Evolutionary conservation across 805 yeast genomes (phyloP), one percentile per base, ranked within the genome.

Genomic region (Spathaspora passalidarum): DNA sequence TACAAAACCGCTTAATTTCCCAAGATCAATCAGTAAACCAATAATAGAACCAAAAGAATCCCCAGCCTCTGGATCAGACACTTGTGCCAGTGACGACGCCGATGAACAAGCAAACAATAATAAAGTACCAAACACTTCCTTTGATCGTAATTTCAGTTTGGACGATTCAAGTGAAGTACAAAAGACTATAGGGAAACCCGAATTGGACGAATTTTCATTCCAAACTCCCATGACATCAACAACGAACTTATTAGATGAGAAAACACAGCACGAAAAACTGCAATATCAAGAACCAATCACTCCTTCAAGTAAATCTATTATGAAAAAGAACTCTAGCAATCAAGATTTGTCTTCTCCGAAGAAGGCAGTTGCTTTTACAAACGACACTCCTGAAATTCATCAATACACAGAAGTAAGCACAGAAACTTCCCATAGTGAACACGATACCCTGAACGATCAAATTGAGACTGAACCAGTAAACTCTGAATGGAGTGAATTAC

Each of bases 271-370:
- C 10, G 20, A 32, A 11, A 14, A 29, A 29, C 16, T 5, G 4
- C 17, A 21, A 13, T 1, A 42, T 13, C 21, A 35, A 37, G 17
- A 44, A 20, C 46, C 39, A 44, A 46, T 39, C n/a, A 32, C 53
- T 6, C 65, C 72, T 5, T 76, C 76, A 5, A 63, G 62, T 46
- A 70, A 66, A 48, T 69, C 75, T 23, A 68, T 65, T 20, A 66
- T 72, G 71, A 67, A 60, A 46, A 59, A 44, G 47, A n/a, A 46
- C 56, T 4, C 52, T 60, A 0, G 45, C 47, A 14, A 29, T 22
- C 25, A 22, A 7, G 25, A 5, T 50, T n/a, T 32, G 11, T 20
- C 55, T n/a, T 65, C 72, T 10, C 72, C 73, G n/a, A 67, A 61
- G 46, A 72, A 72, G 46, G 59, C 56, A 32, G 76, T 71, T 10